Conservation (phyloP, 176 grass and related monocot species). For the Aegilops tauschii region DNA sequence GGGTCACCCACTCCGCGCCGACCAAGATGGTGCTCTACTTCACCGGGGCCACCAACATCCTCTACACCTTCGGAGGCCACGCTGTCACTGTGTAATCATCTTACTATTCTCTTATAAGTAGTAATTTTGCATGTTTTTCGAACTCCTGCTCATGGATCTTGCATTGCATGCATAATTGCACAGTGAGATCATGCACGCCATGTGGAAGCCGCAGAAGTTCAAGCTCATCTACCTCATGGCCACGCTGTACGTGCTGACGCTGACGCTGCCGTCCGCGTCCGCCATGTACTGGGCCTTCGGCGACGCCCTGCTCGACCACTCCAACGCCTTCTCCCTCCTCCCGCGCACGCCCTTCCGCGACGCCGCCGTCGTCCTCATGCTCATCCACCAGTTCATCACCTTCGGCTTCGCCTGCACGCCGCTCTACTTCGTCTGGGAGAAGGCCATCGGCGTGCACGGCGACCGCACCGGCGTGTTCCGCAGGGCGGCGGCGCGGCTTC, state of each 20-base stretch:
- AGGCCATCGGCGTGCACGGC: constrained; percentile 71
- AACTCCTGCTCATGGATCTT: neutral
- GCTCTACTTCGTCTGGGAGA: constrained; percentile 99
- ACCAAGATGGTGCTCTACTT: constrained; percentile 94
- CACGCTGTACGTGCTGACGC: constrained; percentile 77
- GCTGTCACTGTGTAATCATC: constrained; percentile 89
- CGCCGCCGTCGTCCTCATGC: constrained; percentile 80
- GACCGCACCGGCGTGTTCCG: constrained; percentile 34
- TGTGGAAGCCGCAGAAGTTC: constrained; percentile 98
- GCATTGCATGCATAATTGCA: neutral
- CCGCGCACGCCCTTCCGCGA: constrained; percentile 71
- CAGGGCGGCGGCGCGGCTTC: constrained; percentile 53
- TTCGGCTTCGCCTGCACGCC: constrained; percentile 97
- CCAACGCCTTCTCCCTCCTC: constrained; percentile 94
- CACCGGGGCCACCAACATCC: constrained; percentile 96
- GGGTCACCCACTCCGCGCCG: constrained; percentile 72
- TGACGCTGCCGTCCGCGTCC: constrained; percentile 86
- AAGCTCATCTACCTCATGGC: constrained; percentile 87
- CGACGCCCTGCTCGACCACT: constrained; percentile 81
- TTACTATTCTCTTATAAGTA: too few relatives aligned
- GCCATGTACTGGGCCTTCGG: constrained; percentile 97
- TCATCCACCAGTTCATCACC: constrained; percentile 93
- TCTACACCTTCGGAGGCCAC: constrained; percentile 98
- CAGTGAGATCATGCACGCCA: constrained; percentile 99
- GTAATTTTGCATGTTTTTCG: too few relatives aligned